Conservation (phyloP, 2,329 filamentous ascomycete species). For the Calonectria naviculata region DNA sequence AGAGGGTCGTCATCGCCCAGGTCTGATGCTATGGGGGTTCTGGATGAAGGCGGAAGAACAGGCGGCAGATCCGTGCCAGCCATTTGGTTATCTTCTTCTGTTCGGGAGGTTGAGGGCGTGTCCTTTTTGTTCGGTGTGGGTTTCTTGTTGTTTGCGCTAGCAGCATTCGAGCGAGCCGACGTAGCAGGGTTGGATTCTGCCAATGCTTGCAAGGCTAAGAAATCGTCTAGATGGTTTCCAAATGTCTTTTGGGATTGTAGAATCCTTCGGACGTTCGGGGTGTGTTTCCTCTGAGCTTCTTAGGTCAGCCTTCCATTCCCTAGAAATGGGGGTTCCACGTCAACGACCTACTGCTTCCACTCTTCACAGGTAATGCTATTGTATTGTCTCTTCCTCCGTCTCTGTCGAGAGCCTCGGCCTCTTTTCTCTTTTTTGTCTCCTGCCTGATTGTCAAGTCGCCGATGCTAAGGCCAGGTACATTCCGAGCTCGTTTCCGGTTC, state of each 20-base stretch:
- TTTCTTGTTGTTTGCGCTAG: conserved; percentile 44
- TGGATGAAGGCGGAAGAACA: conserved; percentile 49
- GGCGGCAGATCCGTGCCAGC: conserved; percentile 38
- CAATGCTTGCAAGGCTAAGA: conserved; percentile 71
- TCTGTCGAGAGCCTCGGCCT: conserved; percentile 83
- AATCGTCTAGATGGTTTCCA: conserved; percentile 84
- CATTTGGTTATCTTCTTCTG: conserved; percentile 43
- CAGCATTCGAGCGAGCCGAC: conserved; percentile 44
- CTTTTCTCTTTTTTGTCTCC: conserved; percentile 82
- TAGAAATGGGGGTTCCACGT: neutral
- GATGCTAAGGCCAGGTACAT: conserved; percentile 59
- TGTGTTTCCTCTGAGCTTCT: conserved; percentile 67
- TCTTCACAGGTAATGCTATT: conserved; percentile 75
- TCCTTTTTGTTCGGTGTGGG: conserved; percentile 40
- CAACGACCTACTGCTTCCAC: conserved; percentile 51
- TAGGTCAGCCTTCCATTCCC: conserved; percentile 15
- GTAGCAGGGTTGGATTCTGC: conserved; percentile 50
- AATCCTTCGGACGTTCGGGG: conserved; percentile 79
- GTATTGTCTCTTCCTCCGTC: conserved; percentile 80
- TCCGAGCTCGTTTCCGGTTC: conserved; percentile 79
- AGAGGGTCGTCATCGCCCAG: conserved; percentile 67
- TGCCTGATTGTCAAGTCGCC: conserved; percentile 84
- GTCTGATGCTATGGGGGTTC: conserved; percentile 51
- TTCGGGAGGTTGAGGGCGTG: conserved; percentile 34
- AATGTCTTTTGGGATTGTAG: conserved; percentile 86